These are phyloP conservation scores for Colletotrichum brevisporum DNA, from an alignment of 2,329 filamentous ascomycete species.

Conservation along the genomic window DNA sequence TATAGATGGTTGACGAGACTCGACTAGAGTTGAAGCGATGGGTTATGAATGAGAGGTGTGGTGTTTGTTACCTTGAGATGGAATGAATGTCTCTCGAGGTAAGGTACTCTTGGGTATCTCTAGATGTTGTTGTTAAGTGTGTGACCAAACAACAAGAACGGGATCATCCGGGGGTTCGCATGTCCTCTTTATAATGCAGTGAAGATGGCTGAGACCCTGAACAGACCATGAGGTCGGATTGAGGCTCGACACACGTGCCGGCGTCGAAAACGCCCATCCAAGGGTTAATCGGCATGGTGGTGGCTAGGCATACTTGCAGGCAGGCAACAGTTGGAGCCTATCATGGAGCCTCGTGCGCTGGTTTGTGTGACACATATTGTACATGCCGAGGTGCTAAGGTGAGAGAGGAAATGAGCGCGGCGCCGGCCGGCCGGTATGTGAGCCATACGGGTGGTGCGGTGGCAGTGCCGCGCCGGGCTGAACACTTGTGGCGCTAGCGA, in stretches of 20 bases:
- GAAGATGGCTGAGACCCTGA: neutral
- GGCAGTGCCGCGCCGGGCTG: neutral
- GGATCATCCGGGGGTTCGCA: neutral
- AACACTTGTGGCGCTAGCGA: neutral
- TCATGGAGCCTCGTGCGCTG: slow-evolving; percentile 3
- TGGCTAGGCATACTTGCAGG: slow-evolving; percentile 11
- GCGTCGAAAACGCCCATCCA: neutral
- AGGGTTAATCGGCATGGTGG: neutral
- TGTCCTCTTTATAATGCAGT: neutral
- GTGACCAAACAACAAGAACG: neutral
- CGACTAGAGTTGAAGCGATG: neutral
- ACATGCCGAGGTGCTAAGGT: neutral
- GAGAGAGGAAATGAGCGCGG: slow-evolving; percentile 8
- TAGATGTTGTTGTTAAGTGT: neutral
- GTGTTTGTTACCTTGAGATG: neutral
- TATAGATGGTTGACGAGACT: neutral
- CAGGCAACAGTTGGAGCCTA: neutral
- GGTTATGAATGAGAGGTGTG: neutral
- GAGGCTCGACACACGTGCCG: neutral
- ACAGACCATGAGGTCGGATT: too few species aligned
- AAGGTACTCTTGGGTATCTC: slow-evolving; percentile 7
- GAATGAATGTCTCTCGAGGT: neutral
- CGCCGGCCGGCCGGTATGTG: neutral
- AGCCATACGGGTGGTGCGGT: neutral
- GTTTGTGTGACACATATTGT: neutral